Conservation (phyloP, 176 grass and related monocot genomes). For the Cenchrus americanus region DNA sequence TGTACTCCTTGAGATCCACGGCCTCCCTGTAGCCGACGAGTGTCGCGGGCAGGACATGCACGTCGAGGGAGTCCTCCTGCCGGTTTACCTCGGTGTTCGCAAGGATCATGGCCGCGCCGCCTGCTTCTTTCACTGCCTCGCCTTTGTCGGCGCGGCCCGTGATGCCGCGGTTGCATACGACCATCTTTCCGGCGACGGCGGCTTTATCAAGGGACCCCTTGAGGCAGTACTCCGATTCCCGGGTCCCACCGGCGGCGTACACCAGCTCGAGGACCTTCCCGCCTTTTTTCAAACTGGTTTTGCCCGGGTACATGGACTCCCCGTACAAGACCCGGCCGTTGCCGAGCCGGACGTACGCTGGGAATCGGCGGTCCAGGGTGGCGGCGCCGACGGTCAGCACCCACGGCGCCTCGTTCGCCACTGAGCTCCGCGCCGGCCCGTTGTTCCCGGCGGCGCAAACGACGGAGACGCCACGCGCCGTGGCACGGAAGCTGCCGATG, state of each 20-base stretch:
- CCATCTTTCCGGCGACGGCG: constrained; percentile 73
- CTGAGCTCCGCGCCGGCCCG: constrained; percentile 61
- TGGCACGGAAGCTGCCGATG: constrained; percentile 86
- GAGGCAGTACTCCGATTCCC: constrained; percentile 67
- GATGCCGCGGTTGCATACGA: constrained; percentile 78
- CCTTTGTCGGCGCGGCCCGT: constrained; percentile 80
- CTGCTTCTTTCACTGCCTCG: constrained; percentile 64
- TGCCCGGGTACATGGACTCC: constrained; percentile 87
- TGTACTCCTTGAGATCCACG: constrained; percentile 68
- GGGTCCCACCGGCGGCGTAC: constrained; percentile 57
- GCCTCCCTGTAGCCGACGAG: constrained; percentile 70
- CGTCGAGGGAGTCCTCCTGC: constrained; percentile 82
- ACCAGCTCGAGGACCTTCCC: constrained; percentile 72
- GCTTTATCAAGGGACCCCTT: constrained; percentile 60
- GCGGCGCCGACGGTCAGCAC: constrained; percentile 75
- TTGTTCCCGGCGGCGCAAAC: constrained; percentile 82
- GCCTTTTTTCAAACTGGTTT: constrained; percentile 65
- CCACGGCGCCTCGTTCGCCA: constrained; percentile 87
- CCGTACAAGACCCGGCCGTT: constrained; percentile 70
- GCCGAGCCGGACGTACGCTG: constrained; percentile 65
- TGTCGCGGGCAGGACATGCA: constrained; percentile 73
- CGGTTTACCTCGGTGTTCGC: constrained; percentile 79
- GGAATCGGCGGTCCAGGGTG: constrained; percentile 73
- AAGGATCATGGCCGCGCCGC: constrained; percentile 74
- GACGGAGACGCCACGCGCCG: constrained; percentile 62